Evolutionary conservation across 768 basidiomycete genomes (phyloP).

Genomic region (Lentinula sp.): DNA sequence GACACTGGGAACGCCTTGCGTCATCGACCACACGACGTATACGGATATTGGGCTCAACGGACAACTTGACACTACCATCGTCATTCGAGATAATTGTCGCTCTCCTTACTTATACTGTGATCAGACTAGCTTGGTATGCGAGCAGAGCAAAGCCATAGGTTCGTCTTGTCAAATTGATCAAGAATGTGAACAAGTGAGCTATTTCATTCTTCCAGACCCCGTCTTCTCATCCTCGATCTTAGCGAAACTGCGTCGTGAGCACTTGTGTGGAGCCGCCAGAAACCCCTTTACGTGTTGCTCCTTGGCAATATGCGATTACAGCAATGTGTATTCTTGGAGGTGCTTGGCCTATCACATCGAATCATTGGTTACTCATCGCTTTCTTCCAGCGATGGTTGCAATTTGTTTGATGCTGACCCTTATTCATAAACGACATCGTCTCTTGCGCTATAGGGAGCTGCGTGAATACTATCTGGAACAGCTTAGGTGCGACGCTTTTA

Average conservation of each 20-base stretch:
- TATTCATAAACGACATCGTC: conserved; percentile 34
- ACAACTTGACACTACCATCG: conserved; percentile 36
- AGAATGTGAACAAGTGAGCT: conserved; percentile 42
- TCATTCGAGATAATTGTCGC: conserved; percentile 57
- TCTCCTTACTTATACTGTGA: conserved; percentile 52
- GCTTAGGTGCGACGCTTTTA: conserved; percentile 21
- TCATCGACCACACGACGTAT: conserved; percentile 47
- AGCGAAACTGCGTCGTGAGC: conserved; percentile 23
- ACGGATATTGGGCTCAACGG: conserved; percentile 35
- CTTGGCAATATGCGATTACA: conserved; percentile 39
- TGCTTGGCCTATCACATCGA: conserved; percentile 8
- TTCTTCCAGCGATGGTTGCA: conserved; percentile 26
- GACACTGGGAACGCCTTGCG: conserved; percentile 44
- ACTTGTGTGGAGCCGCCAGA: conserved; percentile 28
- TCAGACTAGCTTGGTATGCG: conserved; percentile 32
- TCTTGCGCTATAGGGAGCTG: conserved; percentile 30
- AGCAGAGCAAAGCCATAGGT: conserved; percentile 35
- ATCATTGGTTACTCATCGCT: neutral
- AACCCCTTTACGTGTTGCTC: conserved; percentile 28
- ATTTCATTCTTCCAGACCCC: neutral
- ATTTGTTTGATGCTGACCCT: conserved; percentile 30
- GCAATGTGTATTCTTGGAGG: conserved; percentile 29
- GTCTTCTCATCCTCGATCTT: neutral
- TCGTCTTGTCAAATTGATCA: conserved; percentile 41
- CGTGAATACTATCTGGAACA: conserved; percentile 47